phyloP scores from a whole-genome alignment of 306 rosid species.

The Lotus japonicus region DNA sequence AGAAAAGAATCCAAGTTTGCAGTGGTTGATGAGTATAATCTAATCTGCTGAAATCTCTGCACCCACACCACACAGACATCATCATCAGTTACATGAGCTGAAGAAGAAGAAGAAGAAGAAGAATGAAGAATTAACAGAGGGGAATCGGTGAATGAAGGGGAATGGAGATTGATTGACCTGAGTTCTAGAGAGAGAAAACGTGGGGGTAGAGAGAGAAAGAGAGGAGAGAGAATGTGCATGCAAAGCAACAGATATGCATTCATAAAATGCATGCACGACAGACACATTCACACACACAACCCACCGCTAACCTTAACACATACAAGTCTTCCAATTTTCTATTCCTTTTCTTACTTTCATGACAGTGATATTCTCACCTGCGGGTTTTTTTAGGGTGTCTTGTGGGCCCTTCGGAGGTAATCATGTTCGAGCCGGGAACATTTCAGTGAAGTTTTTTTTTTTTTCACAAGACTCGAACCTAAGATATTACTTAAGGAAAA shows the following conservation, averaged over 20 bases:
- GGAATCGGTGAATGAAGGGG: not conserved
- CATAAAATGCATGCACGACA: slow-evolving; percentile 99
- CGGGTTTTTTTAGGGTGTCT: not conserved
- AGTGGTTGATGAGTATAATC: not conserved
- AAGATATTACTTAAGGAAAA: too few relatives aligned
- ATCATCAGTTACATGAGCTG: not conserved
- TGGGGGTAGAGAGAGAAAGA: slow-evolving; percentile 23
- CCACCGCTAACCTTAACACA: slow-evolving; percentile 36
- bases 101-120: slow-evolving; percentile 9
- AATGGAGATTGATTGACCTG: slow-evolving; percentile 41
- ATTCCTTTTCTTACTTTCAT: slow-evolving; percentile 20
- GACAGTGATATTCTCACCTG: slow-evolving; percentile 24
- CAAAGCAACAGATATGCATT: slow-evolving; percentile 51
- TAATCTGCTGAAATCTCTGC: slow-evolving; percentile 1
- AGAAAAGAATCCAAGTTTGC: slow-evolving; percentile 15
- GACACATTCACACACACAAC: slow-evolving; percentile 59
- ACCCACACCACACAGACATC: not conserved
- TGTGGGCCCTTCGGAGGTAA: too few relatives aligned
- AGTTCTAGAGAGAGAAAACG: slow-evolving; percentile 42
- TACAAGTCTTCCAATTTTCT: too few relatives aligned
- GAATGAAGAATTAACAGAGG: slow-evolving; percentile 20
- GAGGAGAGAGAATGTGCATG: slow-evolving; percentile 58
- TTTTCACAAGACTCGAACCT: too few relatives aligned
- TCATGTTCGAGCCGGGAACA: too few relatives aligned
- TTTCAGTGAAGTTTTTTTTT: too few relatives aligned